Percentiles rank a stretch among this genome's conserved stretches.
phyloP scores from a whole-genome alignment of 768 basidiomycete genomes.

The Leccinum longicurvipes region DNA sequence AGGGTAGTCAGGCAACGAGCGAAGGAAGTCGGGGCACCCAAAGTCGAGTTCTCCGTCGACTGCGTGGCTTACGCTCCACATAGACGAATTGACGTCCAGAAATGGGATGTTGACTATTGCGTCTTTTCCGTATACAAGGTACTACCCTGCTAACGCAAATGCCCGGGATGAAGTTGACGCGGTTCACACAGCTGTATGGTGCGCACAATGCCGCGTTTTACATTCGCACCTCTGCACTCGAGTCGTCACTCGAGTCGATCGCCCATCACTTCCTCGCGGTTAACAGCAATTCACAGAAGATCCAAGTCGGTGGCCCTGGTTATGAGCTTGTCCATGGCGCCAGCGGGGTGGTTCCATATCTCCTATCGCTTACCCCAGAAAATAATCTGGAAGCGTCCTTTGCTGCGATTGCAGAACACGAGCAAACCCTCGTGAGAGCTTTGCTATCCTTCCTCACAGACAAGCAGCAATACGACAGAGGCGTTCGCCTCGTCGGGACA shows the following conservation, averaged over 20 bases:
- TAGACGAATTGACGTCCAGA: slow-evolving; percentile 63
- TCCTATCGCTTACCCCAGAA: slow-evolving; percentile 53
- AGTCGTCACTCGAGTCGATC: slow-evolving; percentile 51
- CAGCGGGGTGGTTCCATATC: slow-evolving; percentile 60
- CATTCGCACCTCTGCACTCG: slow-evolving; percentile 47
- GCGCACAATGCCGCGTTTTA: slow-evolving; percentile 70
- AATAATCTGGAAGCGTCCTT: slow-evolving; percentile 50
- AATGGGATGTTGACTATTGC: slow-evolving; percentile 75
- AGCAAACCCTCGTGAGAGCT: slow-evolving; percentile 52
- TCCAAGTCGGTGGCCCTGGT: slow-evolving; percentile 72
- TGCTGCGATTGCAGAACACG: slow-evolving; percentile 56
- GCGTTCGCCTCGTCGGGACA: slow-evolving; percentile 67
- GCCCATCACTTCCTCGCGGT: slow-evolving; percentile 68
- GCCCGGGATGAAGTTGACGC: neutral
- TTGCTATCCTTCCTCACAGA: slow-evolving; percentile 55
- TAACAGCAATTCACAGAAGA: slow-evolving; percentile 48
- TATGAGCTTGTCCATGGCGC: slow-evolving; percentile 67
- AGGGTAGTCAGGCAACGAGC: slow-evolving; percentile 50
- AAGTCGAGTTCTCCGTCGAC: slow-evolving; percentile 68
- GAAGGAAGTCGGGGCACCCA: slow-evolving; percentile 47
- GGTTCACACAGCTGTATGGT: slow-evolving; percentile 57
- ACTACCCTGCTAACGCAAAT: slow-evolving; percentile 20
- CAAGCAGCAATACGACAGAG: slow-evolving; percentile 46
- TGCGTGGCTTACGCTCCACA: slow-evolving; percentile 82
- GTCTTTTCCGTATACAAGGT: slow-evolving; percentile 80